Base-by-base conservation (phyloP, 1,284 basidiomycete species). In the Anthracocystis walkeri region DNA sequence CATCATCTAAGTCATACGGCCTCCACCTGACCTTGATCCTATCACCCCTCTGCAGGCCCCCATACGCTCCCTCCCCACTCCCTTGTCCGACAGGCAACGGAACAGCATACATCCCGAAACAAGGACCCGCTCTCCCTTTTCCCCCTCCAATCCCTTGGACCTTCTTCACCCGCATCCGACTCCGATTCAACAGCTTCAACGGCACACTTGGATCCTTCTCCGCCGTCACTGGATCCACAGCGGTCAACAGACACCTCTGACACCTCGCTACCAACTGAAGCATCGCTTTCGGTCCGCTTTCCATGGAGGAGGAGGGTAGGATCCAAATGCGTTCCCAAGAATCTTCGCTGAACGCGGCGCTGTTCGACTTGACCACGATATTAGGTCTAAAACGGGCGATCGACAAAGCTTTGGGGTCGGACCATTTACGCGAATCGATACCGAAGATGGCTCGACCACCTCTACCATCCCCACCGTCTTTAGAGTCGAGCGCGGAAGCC, bases 61-160 rank as follows among this genome's bases (percentile, higher is more conserved):
- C 69, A 27, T 74, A 80, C 6, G 16, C 25, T 21, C 59, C 41
- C 14, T 50, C 29, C n/a, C 14, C 35, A 14, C 52, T 20, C 6
- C 49, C 51, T n/a, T 23, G 16, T 16, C 8, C 18, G 40, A 69
- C 27, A 2, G 69, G 69, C 0, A 76, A 50, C 4, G 80, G 78
- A 4, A 80, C 63, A 7, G 73, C 78, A 51, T 82, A 82, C 65
- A 82, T 77, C 7, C 80, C 80, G 38, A 82, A 82, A 44, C 77
- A 80, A 2, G 80, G 80, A 0, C 72, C 70, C 2, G 53, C n/a
- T 58, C 64, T 56, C 1, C 66, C 71, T 21, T 74, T 60, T 1
- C 68, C 72, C 1, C 72, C 67, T 20, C 58, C 7, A 3, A 55
- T 44, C 0, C 46, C 58, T 7, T 40, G 42, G 1, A 41, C 18